Percentiles rank a stretch among this genome's conserved stretches.
Evolutionary conservation across 768 basidiomycete species (phyloP).

Genomic region (Termitomyces heimii): DNA sequence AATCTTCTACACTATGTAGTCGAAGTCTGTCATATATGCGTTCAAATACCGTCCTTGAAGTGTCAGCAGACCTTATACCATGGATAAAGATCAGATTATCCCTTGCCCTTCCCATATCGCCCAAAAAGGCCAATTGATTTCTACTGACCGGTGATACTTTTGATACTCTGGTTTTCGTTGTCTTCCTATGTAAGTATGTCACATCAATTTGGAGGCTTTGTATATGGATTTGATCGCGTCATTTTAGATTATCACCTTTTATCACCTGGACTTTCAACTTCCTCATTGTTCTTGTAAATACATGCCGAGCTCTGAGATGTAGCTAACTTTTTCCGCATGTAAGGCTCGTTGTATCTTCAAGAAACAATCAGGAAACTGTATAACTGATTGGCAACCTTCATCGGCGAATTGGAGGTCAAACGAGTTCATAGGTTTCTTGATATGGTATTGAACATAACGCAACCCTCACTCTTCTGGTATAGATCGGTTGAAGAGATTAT

Average conservation of each 20-base stretch:
- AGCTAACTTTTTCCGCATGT: too few relatives aligned
- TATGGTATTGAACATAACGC: not conserved
- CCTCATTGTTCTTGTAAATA: not conserved
- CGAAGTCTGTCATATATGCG: not conserved
- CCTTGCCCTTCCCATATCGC: not conserved
- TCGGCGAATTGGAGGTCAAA: not conserved
- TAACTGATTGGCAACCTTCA: not conserved
- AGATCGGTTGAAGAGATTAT: not conserved
- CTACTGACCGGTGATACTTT: not conserved
- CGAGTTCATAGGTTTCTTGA: not conserved
- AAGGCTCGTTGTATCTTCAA: not conserved
- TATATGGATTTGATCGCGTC: not conserved
- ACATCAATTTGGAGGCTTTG: not conserved
- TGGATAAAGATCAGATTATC: not conserved
- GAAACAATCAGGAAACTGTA: not conserved
- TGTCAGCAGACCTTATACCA: slow-evolving; percentile 1
- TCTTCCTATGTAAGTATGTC: not conserved
- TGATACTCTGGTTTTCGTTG: not conserved
- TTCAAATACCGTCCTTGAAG: not conserved
- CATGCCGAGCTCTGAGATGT: not conserved
- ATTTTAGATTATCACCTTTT: not conserved
- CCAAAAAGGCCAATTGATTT: not conserved
- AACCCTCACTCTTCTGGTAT: not conserved
- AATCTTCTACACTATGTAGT: not conserved
- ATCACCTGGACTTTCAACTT: not conserved